Conservation (phyloP, 169 alveolate genomes). For the Plasmodium coatneyi region DNA sequence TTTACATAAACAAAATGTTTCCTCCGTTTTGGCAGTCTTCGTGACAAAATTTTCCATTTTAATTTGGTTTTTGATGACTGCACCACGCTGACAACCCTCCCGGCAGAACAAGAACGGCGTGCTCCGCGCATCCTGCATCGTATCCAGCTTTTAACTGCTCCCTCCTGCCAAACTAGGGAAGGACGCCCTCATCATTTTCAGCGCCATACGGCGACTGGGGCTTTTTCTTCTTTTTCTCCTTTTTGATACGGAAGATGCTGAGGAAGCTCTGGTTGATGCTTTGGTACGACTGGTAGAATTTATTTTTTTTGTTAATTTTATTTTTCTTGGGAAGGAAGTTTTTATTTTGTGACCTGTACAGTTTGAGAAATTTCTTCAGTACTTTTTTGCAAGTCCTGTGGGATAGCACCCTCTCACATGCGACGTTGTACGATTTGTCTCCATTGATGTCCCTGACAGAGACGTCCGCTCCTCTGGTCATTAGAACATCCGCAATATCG, state of each 20-base stretch:
- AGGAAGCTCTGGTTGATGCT: slow-evolving; percentile 62
- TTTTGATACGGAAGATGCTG: slow-evolving; percentile 63
- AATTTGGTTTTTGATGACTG: neutral
- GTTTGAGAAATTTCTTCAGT: slow-evolving; percentile 59
- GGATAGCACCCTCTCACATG: slow-evolving; percentile 74
- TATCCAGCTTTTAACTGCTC: neutral
- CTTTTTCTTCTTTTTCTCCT: slow-evolving; percentile 40
- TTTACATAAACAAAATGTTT: neutral
- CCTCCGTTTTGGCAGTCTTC: neutral
- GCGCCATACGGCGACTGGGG: neutral
- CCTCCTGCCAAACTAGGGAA: neutral
- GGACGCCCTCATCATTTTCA: neutral
- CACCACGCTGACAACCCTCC: neutral
- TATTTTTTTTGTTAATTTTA: slow-evolving; percentile 65
- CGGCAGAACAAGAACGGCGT: neutral
- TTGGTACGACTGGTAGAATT: slow-evolving; percentile 64
- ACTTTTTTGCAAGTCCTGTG: slow-evolving; percentile 71
- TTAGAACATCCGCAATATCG: slow-evolving; percentile 65
- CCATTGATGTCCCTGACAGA: slow-evolving; percentile 73
- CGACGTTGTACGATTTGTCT: slow-evolving; percentile 71
- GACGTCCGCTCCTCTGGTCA: slow-evolving; percentile 75
- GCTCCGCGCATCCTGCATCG: neutral
- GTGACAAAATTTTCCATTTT: neutral
- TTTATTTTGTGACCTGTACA: slow-evolving; percentile 72
- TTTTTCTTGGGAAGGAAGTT: slow-evolving; percentile 51